Evolutionary conservation across 768 basidiomycete species (phyloP), one percentile per base, ranked within the genome.

Genomic region (Collybia mongolica): DNA sequence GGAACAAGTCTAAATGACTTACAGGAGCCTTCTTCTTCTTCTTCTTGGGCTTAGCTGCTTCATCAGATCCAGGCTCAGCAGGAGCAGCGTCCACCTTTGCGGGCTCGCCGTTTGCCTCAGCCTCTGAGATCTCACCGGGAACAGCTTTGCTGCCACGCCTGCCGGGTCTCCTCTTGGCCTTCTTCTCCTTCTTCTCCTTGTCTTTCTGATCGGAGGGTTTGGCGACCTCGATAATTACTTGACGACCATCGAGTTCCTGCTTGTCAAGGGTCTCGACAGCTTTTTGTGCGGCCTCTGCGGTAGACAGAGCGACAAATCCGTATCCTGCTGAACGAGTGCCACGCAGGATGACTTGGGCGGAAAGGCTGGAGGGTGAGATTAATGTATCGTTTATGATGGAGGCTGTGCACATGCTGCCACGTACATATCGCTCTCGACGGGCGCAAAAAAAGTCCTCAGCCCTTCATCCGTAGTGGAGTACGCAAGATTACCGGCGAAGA

Each of bases 401-500:
- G 71, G 76, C 74, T 73, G 73, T 77, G 75, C 69, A 65, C 49
- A 48, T 57, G 28, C 54, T 68, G 71, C 62, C 64, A 82, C 87
- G 65, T 78, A 95, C 93, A 95, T 86, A 72, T 92, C 91, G 76
- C 74, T 82, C 71, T 82, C 77, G 66, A 92, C 86, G 67, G 88
- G 88, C 71, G 80, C 87, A 80, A 95, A 96, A 80, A 96, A 88
- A 71, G 89, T 76, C 86, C 83, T 89, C 76, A 96, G 87, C 84
- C 90, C 90, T 74, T 92, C 88, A 80, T 93, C 90, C 79, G 88
- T 91, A 60, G 90, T 93, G 66, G 84, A 78, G 73, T 94, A 96
- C 77, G 91, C 84, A 79, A 96, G 92, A 76, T 96, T 96, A 62
- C 93, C 93, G 66, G 86, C 90, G 71, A 95, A 95, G 77, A 93